Conservation (phyloP, 306 rosid species). For the Cercis canadensis region DNA sequence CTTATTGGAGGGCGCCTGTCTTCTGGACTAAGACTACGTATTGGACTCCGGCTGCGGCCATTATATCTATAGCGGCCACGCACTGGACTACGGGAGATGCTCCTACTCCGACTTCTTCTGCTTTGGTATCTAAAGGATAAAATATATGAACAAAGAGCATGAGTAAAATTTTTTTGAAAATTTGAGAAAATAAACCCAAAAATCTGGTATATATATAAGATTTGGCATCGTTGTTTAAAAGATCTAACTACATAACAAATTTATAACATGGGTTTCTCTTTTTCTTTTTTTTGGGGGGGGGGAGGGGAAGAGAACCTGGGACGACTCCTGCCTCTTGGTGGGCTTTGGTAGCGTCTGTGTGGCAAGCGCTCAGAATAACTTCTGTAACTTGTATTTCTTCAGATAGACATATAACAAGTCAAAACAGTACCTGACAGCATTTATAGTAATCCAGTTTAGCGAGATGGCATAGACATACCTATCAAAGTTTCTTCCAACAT, state of each 20-base stretch:
- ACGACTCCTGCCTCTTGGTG: slow-evolving; percentile 72
- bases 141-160: slow-evolving; percentile 15
- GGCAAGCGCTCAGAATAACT: slow-evolving; percentile 68
- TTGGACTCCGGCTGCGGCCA: too few relatives aligned
- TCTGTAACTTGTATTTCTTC: slow-evolving; percentile 75
- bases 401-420: slow-evolving; percentile 40
- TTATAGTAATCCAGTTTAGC: slow-evolving; percentile 20
- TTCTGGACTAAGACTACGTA: slow-evolving; percentile 60
- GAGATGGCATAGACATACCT: slow-evolving; percentile 56
- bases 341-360: slow-evolving; percentile 67
- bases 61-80: slow-evolving; percentile 60
- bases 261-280: slow-evolving; percentile 14
- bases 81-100: slow-evolving; percentile 78
- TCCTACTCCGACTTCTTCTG: slow-evolving; percentile 78
- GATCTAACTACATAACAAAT: too few relatives aligned
- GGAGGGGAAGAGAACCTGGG: slow-evolving; percentile 63
- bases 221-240: too few relatives aligned
- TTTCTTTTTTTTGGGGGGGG: too few relatives aligned
- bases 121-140: slow-evolving; percentile 51
- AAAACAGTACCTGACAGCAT: slow-evolving; percentile 21
- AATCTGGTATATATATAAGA: too few relatives aligned
- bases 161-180: too few relatives aligned
- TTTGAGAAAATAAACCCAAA: too few relatives aligned
- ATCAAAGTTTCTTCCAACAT: slow-evolving; percentile 65
- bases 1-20: slow-evolving; percentile 74